These are phyloP conservation scores for Thamnidium elegans DNA, from an alignment of 192 early-diverging fungal genomes.

Conservation along the genomic window DNA sequence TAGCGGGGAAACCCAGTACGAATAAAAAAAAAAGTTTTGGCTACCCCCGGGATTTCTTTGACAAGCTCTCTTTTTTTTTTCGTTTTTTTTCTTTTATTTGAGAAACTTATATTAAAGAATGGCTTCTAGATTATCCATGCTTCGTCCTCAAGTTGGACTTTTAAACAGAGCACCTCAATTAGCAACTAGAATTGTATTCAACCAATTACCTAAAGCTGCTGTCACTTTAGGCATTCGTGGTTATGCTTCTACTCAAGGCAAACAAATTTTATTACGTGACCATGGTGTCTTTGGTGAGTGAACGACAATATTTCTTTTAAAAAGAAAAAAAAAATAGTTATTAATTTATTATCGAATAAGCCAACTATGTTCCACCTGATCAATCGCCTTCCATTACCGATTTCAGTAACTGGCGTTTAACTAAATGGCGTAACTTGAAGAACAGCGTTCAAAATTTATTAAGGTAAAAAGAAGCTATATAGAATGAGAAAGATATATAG, in stretches of 20 bases:
- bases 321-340: neutral
- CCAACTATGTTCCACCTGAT: slow-evolving; percentile 51
- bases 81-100: too few species aligned
- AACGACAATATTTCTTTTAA: neutral
- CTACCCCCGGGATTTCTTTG: too few species aligned
- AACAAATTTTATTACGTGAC: slow-evolving; percentile 35
- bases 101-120: neutral
- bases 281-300: slow-evolving; percentile 36
- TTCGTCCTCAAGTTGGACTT: slow-evolving; percentile 9
- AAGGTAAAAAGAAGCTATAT: slow-evolving; percentile 23
- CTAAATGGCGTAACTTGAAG: slow-evolving; percentile 48
- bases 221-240: slow-evolving; percentile 19
- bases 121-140: neutral
- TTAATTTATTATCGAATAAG: slow-evolving; percentile 15
- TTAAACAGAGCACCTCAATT: slow-evolving; percentile 1
- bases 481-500: neutral
- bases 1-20: too few species aligned
- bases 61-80: too few species aligned
- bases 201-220: slow-evolving; percentile 8
- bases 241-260: slow-evolving; percentile 30
- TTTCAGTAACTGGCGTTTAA: slow-evolving; percentile 48
- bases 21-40: too few species aligned
- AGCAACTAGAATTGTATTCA: slow-evolving; percentile 4
- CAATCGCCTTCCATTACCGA: slow-evolving; percentile 46
- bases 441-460: slow-evolving; percentile 44